Base-by-base conservation (phyloP, 331 rosid genomes). In the Quercus tomentella region DNA sequence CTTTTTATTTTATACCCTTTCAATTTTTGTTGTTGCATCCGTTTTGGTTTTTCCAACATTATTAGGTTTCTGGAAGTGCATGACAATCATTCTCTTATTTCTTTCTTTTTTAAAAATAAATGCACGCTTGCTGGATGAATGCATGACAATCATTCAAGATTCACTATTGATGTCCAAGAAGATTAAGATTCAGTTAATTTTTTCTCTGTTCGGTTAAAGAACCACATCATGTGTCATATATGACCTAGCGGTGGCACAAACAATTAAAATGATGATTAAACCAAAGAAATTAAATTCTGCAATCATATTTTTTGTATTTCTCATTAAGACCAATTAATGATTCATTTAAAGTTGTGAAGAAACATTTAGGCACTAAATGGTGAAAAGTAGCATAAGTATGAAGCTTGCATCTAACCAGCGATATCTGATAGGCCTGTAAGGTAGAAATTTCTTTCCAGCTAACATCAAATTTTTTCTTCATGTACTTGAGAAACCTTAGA, bases 371-470 rank as follows among this genome's bases (percentile, higher is more conserved):
- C 51, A 75, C 33, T 23, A 78, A 35, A 18, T 30, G 51, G 65
- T 55, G 79, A 55, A 65, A 43, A 45, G 58, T 22, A 30, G 60
- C 8, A 77, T 37, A 6, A 80, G 83, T 43, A 33, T 25, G 12
- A 37, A 67, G 63, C 69, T 23, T 58, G 45, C 71, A 73, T 85
- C 90, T 81, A 75, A 93, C 97, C 97, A 89, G 82, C 56, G 97
- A 88, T 84, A 93, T 82, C 87, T 83, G 85, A 79, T 89, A 88
- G 49, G 94, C 91, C 85, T 93, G 94, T 72, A 81, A 52, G 82
- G 86, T 84, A 76, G 84, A 76, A 73, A 37, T 74, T 25, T 76
- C 84, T 33, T 78, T 85, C 22, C 81, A 76, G 51, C 26, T 37
- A 82, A 89, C 77, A 43, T n/a, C 58, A 82, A 88, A 93, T 75